These are phyloP conservation scores for slime mould (Dictyostelium discoideum) DNA, from an alignment of 78 protist species.

Conservation along the genomic window DNA sequence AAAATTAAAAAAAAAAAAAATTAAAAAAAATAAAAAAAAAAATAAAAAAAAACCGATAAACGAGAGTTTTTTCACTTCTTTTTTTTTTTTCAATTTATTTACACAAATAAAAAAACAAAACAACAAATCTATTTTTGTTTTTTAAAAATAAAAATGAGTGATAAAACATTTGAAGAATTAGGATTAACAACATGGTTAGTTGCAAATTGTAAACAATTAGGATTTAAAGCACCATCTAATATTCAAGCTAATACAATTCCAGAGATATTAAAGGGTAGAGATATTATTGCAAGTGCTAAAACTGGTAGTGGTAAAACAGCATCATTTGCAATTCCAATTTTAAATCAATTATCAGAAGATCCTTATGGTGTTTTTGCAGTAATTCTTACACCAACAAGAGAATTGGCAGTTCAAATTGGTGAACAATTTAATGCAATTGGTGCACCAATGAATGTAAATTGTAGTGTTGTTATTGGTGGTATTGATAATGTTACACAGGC, in stretches of 20 bases:
- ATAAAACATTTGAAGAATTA: conserved; percentile 43
- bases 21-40: background rate
- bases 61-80: background rate
- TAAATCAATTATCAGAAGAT: conserved; percentile 90
- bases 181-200: conserved; percentile 63
- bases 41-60: background rate
- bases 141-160: background rate
- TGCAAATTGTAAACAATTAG: conserved; percentile 51
- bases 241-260: conserved; percentile 78
- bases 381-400: conserved; percentile 96
- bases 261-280: conserved; percentile 43
- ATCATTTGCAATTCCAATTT: conserved; percentile 98
- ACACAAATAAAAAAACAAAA: background rate
- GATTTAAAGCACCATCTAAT: conserved; percentile 66
- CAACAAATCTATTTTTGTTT: background rate
- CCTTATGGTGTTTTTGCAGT: conserved; percentile 95
- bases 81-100: background rate
- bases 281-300: conserved; percentile 86
- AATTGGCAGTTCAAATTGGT: conserved; percentile 95
- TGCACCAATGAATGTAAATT: conserved; percentile 72
- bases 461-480: conserved; percentile 91
- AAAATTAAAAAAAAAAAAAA: background rate
- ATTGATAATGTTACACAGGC: conserved; percentile 81
- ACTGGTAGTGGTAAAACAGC: conserved; percentile 99
- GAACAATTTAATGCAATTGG: conserved; percentile 95